phyloP scores from a whole-genome alignment of 345 rosid genomes.

The Ceriops decandra region DNA sequence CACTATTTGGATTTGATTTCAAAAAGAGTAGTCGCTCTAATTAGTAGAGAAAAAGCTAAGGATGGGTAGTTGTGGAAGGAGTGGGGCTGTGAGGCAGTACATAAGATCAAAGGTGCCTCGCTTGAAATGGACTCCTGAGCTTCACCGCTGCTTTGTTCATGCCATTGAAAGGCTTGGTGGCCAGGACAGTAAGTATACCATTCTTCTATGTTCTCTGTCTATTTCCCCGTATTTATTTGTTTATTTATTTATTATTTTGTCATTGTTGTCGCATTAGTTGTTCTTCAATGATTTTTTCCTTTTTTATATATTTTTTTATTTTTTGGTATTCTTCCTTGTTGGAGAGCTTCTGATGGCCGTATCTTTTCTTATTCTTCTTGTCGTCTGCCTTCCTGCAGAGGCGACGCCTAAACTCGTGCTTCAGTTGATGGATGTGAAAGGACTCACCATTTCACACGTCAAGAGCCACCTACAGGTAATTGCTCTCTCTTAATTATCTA shows the following conservation, averaged over 20 bases:
- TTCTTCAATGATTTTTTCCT: not conserved
- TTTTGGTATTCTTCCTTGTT: too few species aligned
- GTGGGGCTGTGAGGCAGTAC: constrained; percentile 81
- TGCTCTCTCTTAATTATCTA: not conserved
- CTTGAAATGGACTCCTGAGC: constrained; percentile 95
- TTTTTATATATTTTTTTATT: not conserved
- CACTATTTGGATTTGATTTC: constrained; percentile 18
- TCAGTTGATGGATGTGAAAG: constrained; percentile 94
- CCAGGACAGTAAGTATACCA: constrained; percentile 52
- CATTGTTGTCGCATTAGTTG: too few species aligned
- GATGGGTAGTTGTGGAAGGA: constrained; percentile 76
- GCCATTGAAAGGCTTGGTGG: constrained; percentile 94
- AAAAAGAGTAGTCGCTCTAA: not conserved
- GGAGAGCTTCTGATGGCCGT: not conserved
- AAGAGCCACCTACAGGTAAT: constrained; percentile 96
- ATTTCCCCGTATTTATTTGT: too few species aligned
- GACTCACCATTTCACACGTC: constrained; percentile 96
- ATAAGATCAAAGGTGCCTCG: constrained; percentile 89
- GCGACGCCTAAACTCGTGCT: constrained; percentile 98
- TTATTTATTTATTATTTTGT: too few species aligned
- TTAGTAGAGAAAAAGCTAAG: not conserved
- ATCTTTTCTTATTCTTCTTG: not conserved
- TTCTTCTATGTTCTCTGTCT: too few species aligned
- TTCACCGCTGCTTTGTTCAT: constrained; percentile 84
- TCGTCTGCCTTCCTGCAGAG: constrained; percentile 33